Evolutionary conservation across 75 land plant genomes (phyloP).

Genomic region (Adiantum capillusveneris): DNA sequence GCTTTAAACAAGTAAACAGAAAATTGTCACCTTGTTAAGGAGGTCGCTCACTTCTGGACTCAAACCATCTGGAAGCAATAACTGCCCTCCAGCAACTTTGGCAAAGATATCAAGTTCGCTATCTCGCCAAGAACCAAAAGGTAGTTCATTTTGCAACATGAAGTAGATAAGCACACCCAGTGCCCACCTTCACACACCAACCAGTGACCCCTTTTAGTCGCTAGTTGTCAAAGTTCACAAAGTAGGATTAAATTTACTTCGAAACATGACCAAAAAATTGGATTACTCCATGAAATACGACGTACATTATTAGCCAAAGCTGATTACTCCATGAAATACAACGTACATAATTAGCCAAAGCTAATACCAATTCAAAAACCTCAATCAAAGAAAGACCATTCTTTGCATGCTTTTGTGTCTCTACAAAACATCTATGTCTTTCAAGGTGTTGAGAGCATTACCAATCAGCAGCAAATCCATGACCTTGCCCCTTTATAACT

Average conservation of each 20-base stretch:
- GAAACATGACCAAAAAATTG: too few species aligned
- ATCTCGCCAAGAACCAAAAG: constrained; percentile 94
- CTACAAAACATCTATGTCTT: too few species aligned
- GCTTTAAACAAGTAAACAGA: not conserved
- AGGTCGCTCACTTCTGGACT: constrained; percentile 73
- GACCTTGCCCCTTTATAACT: constrained; percentile 85
- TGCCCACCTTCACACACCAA: constrained; percentile 72
- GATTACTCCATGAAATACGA: too few species aligned
- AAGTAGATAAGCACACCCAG: constrained; percentile 79
- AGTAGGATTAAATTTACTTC: too few species aligned
- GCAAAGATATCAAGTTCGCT: constrained; percentile 79
- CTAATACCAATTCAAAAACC: too few species aligned
- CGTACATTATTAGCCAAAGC: too few species aligned
- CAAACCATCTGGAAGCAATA: constrained; percentile 55
- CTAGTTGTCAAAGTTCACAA: too few species aligned
- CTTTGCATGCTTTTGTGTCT: too few species aligned
- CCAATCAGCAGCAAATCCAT: constrained; percentile 88
- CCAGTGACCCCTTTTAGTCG: too few species aligned
- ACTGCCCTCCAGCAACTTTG: constrained; percentile 71
- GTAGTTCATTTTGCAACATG: constrained; percentile 85
- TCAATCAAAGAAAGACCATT: too few species aligned
- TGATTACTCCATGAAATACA: too few species aligned
- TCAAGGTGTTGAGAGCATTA: constrained; percentile 18
- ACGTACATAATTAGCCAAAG: too few species aligned
- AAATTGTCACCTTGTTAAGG: constrained; percentile 57